A percentile compares a stretch with the other conserved stretches of the same genome.
phyloP scores from a whole-genome alignment of 345 rosid species.

The Gossypium turneri region DNA sequence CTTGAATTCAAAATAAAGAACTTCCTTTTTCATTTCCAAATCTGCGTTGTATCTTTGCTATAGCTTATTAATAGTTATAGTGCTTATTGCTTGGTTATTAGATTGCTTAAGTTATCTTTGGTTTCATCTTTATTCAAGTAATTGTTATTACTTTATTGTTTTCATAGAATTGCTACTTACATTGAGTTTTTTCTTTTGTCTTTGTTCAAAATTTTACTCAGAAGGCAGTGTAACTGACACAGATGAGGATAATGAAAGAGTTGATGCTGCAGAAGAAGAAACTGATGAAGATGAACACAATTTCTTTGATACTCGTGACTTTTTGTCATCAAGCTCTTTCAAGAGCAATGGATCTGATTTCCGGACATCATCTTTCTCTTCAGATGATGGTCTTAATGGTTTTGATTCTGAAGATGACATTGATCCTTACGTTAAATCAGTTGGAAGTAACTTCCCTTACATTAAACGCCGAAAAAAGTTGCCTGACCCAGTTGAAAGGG shows the following conservation, averaged over 20 bases:
- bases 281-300: conserved; percentile 78
- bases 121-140: neutral
- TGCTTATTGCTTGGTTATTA: neutral
- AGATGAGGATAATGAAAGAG: conserved; percentile 83
- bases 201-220: conserved; percentile 22
- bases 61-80: neutral
- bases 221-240: conserved; percentile 78
- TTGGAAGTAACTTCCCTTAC: conserved; percentile 59
- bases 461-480: conserved; percentile 83
- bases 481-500: conserved; percentile 89
- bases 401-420: conserved; percentile 63
- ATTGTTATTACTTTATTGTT: neutral
- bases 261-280: conserved; percentile 90
- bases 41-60: neutral
- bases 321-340: conserved; percentile 88
- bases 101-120: neutral
- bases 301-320: conserved; percentile 96
- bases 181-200: conserved; percentile 8
- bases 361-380: conserved; percentile 77
- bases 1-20: neutral
- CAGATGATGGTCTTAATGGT: conserved; percentile 49
- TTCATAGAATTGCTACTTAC: neutral
- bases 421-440: conserved; percentile 60
- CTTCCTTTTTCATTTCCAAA: neutral
- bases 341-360: conserved; percentile 81